Evolutionary conservation across 148 eudicot genomes (phyloP).

Genomic region (Pouteria glomerata): DNA sequence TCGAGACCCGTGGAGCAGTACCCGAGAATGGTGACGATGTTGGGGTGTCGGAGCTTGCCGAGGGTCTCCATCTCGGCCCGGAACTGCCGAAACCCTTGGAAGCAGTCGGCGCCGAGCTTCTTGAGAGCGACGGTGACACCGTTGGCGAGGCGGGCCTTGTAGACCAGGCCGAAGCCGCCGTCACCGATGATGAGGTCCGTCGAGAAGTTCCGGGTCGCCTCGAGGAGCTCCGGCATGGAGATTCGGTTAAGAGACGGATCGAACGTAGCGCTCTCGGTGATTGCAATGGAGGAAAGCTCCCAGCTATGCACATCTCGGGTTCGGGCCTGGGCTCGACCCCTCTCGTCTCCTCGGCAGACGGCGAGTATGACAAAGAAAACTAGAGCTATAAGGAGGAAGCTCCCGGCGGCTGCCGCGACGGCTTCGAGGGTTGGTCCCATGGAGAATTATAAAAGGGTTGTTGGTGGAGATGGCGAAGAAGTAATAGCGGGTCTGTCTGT

Average conservation of each 20-base stretch:
- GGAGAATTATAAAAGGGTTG: neutral
- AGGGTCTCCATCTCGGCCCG: constrained; percentile 84
- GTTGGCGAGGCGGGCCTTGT: constrained; percentile 42
- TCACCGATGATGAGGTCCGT: constrained; percentile 68
- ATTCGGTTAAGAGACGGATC: constrained; percentile 39
- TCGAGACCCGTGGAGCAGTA: constrained; percentile 57
- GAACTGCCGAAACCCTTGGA: constrained; percentile 77
- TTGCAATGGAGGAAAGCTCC: constrained; percentile 15
- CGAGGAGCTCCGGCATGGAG: constrained; percentile 50
- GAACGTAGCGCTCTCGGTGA: constrained; percentile 41
- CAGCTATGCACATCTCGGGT: neutral
- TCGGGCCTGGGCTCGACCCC: neutral
- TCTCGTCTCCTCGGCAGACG: constrained; percentile 18
- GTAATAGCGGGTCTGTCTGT: no score
- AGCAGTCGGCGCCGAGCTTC: constrained; percentile 63
- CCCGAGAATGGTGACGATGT: constrained; percentile 68
- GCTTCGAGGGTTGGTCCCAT: constrained; percentile 25
- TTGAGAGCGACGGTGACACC: constrained; percentile 62
- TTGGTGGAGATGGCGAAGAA: no score
- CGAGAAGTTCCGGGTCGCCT: constrained; percentile 57
- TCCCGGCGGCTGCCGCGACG: constrained; percentile 21
- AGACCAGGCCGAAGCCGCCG: constrained; percentile 77
- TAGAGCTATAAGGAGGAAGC: constrained; percentile 24
- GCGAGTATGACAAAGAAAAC: constrained; percentile 19
- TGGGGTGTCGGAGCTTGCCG: constrained; percentile 51